phyloP scores from a whole-genome alignment of 139 green algal species.

The Picochlorum sp. region DNA sequence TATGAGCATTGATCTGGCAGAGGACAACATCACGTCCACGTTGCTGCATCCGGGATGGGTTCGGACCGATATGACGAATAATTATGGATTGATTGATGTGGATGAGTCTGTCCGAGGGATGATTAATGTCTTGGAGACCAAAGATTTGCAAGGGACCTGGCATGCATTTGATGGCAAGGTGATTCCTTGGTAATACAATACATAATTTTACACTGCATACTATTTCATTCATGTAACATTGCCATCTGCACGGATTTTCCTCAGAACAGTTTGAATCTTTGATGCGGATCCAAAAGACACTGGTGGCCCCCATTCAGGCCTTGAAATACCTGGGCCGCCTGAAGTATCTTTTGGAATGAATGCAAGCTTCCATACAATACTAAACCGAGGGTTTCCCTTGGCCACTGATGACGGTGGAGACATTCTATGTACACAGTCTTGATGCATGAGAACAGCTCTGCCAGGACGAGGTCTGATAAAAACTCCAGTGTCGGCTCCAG shows the following conservation, averaged over 20 bases:
- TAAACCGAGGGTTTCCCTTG: constrained; percentile 35
- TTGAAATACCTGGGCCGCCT: not conserved
- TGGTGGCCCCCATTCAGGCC: constrained; percentile 40
- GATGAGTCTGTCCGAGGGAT: constrained; percentile 26
- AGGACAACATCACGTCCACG: constrained; percentile 18
- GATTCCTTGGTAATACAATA: constrained; percentile 19
- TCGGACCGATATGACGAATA: constrained; percentile 28
- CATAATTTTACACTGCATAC: not conserved
- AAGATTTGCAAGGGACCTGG: constrained; percentile 18
- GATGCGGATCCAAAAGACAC: constrained; percentile 41
- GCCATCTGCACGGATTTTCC: constrained; percentile 5
- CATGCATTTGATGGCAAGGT: constrained; percentile 12
- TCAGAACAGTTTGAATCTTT: constrained; percentile 28
- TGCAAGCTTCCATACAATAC: constrained; percentile 59
- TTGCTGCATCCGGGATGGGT: constrained; percentile 36
- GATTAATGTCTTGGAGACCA: constrained; percentile 23
- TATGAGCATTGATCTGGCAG: constrained; percentile 31
- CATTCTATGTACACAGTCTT: constrained; percentile 60
- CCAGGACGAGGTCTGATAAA: constrained; percentile 50
- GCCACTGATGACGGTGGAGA: constrained; percentile 29
- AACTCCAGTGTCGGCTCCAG: constrained; percentile 46
- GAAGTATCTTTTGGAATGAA: constrained; percentile 28
- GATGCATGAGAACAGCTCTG: constrained; percentile 42
- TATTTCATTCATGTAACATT: constrained; percentile 1
- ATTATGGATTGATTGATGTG: constrained; percentile 20